Evolutionary conservation across 257 asterid genomes (phyloP).

Genomic region (Penstemon barbatus): DNA sequence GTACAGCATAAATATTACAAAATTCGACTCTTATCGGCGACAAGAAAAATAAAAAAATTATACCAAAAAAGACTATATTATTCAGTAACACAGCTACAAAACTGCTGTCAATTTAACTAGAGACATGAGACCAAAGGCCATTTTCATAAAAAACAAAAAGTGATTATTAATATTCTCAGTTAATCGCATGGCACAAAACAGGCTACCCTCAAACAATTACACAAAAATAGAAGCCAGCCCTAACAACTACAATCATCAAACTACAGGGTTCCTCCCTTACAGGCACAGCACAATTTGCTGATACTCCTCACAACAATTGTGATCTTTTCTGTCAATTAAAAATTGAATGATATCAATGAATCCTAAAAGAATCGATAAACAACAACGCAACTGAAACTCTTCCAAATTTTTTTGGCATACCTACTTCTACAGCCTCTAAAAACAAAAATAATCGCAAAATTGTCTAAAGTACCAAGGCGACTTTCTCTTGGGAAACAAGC

Average conservation of each 20-base stretch:
- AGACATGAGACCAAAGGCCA: not conserved
- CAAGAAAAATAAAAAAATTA: too few relatives aligned
- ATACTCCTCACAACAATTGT: slow-evolving; percentile 13
- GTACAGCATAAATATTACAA: not conserved
- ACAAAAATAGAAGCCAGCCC: slow-evolving; percentile 36
- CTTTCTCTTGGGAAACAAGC: slow-evolving; percentile 77
- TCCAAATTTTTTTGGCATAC: not conserved
- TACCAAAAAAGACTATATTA: not conserved
- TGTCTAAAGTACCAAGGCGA: slow-evolving; percentile 69
- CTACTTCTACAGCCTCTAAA: slow-evolving; percentile 21
- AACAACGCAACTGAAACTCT: slow-evolving; percentile 4
- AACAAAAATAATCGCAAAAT: slow-evolving; percentile 33
- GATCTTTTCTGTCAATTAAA: slow-evolving; percentile 18
- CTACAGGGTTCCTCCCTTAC: slow-evolving; percentile 26
- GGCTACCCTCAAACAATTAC: slow-evolving; percentile 29
- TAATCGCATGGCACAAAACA: slow-evolving; percentile 19
- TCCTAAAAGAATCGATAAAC: slow-evolving; percentile 18
- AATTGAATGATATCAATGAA: slow-evolving; percentile 31
- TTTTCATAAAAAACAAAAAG: slow-evolving; percentile 27
- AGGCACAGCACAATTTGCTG: slow-evolving; percentile 22
- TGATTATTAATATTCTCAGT: slow-evolving; percentile 11
- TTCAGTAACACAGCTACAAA: not conserved
- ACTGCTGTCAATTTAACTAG: not conserved
- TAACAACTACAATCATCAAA: slow-evolving; percentile 35
- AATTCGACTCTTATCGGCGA: not conserved